phyloP scores from a whole-genome alignment of 352 stramenopile species.

The Pythium vanterpoolii region DNA sequence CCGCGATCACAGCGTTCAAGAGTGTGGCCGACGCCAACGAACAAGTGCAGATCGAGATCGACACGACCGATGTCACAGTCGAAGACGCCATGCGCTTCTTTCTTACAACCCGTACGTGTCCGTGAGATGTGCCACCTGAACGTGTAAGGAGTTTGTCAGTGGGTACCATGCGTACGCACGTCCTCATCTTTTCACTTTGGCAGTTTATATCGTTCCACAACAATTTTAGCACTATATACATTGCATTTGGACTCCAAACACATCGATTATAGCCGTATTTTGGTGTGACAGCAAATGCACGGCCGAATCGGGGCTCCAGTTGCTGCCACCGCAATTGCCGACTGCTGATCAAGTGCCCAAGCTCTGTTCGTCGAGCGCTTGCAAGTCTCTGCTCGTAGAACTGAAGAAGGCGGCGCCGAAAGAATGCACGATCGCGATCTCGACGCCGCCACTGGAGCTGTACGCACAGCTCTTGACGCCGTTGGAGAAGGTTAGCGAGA shows the following conservation, averaged over 20 bases:
- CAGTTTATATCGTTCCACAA: too few species aligned
- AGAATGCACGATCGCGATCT: constrained; percentile 9
- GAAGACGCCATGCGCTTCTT: constrained; percentile 28
- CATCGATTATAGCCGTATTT: too few species aligned
- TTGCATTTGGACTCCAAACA: too few species aligned
- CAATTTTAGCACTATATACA: too few species aligned
- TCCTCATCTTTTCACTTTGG: too few species aligned
- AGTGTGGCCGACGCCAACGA: constrained; percentile 6
- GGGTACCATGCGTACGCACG: too few species aligned
- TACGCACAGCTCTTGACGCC: constrained; percentile 3
- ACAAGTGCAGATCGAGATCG: constrained; percentile 26
- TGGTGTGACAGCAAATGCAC: too few species aligned
- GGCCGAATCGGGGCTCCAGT: neutral
- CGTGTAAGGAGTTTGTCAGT: too few species aligned
- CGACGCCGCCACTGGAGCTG: neutral
- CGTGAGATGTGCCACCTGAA: neutral
- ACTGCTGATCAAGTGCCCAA: constrained; percentile 2
- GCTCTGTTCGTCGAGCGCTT: constrained; percentile 3
- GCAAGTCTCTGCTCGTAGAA: neutral
- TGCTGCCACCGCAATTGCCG: neutral
- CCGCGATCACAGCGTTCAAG: constrained; percentile 26
- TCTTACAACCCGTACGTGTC: constrained; percentile 16
- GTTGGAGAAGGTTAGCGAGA: neutral
- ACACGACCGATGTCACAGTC: constrained; percentile 29
- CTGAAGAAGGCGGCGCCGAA: constrained; percentile 4